phyloP scores from a whole-genome alignment of 805 yeast genomes.

The Zygosaccharomyces bisporus region DNA sequence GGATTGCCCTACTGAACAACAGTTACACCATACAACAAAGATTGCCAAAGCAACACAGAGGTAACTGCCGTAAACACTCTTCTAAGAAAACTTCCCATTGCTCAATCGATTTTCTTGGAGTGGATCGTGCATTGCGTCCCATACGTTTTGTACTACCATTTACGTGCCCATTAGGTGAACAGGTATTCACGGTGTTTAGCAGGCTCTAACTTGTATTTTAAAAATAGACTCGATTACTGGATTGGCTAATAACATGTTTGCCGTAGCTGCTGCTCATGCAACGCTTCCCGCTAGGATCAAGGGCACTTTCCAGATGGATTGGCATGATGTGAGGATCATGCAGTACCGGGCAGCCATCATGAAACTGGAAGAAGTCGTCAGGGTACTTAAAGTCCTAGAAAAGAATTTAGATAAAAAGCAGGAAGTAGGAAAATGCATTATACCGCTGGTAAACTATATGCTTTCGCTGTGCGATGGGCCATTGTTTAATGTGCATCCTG shows the following conservation, averaged over 20 bases:
- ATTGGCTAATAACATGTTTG: constrained; percentile 21
- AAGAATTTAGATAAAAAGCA: constrained; percentile 25
- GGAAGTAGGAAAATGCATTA: constrained; percentile 20
- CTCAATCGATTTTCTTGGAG: not conserved
- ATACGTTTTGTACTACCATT: not conserved
- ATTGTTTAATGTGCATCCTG: constrained; percentile 40
- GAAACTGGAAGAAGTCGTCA: constrained; percentile 42
- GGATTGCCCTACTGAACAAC: not conserved
- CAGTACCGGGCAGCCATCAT: constrained; percentile 54
- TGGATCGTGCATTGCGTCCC: not conserved
- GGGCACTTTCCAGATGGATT: constrained; percentile 39
- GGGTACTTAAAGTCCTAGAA: constrained; percentile 35
- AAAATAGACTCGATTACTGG: not conserved
- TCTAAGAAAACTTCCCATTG: not conserved
- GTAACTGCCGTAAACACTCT: not conserved
- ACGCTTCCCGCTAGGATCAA: constrained; percentile 32
- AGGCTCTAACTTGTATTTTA: too few species aligned
- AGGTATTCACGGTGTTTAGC: too few species aligned
- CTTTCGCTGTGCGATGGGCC: constrained; percentile 40
- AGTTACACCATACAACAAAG: not conserved
- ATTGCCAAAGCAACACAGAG: not conserved
- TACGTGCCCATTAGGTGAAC: too few species aligned
- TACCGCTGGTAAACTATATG: constrained; percentile 38
- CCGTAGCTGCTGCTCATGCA: constrained; percentile 38
- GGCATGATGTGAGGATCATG: constrained; percentile 53